phyloP scores from a whole-genome alignment of 331 rosid genomes.

The Dryas integrifolia region DNA sequence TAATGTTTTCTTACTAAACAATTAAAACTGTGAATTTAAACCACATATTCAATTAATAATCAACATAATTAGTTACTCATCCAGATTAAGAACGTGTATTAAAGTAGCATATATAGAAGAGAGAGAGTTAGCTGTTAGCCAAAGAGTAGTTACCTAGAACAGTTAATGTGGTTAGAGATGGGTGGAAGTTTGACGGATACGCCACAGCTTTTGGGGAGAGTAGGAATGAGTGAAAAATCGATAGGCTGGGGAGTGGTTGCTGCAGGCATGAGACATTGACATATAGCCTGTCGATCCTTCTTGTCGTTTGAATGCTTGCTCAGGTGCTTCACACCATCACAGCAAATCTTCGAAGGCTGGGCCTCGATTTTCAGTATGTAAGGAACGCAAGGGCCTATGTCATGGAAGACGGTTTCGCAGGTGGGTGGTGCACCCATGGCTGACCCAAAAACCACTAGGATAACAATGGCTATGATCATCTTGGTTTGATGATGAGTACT shows the following conservation, averaged over 20 bases:
- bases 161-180: not conserved
- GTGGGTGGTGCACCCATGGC: no score
- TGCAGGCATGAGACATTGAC: not conserved
- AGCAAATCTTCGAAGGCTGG: not conserved
- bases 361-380: not conserved
- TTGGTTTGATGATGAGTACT: no score
- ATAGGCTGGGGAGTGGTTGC: not conserved
- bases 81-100: no score
- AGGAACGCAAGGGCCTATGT: constrained; percentile 3
- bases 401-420: not conserved
- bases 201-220: not conserved
- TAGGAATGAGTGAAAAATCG: not conserved
- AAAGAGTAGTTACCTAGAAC: not conserved
- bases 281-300: not conserved
- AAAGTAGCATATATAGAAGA: no score
- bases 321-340: not conserved
- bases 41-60: no score
- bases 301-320: not conserved
- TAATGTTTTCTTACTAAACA: no score
- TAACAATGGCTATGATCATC: no score
- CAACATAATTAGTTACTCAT: no score
- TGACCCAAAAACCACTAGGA: no score
- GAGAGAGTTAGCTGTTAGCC: no score
- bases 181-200: not conserved
- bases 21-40: no score